Evolutionary conservation across 1,139 yeast species (phyloP).

Genomic region (Dujonia santamariae): DNA sequence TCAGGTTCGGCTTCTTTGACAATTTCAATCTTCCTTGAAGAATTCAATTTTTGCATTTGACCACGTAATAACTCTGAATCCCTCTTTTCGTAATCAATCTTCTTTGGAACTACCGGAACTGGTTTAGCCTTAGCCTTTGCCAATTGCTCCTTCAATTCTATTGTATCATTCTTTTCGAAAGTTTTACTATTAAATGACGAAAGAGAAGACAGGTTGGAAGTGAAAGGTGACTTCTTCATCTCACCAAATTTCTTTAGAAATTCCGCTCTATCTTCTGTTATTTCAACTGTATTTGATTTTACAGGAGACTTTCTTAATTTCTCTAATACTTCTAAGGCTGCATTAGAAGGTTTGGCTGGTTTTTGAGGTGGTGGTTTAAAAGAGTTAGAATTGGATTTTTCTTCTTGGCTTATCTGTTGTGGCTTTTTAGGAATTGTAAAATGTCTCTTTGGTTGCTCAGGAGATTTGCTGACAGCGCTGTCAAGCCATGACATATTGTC

Average conservation of each 20-base stretch:
- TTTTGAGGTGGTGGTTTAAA: slow-evolving; percentile 5
- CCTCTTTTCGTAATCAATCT: slow-evolving; percentile 17
- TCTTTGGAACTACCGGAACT: slow-evolving; percentile 4
- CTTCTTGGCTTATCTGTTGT: background rate
- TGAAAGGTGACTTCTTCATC: background rate
- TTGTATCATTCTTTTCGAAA: slow-evolving; percentile 23
- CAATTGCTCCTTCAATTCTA: slow-evolving; percentile 22
- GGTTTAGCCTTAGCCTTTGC: slow-evolving; percentile 11
- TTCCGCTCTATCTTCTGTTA: slow-evolving; percentile 4
- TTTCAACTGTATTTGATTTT: background rate
- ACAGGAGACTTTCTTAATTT: slow-evolving; percentile 7
- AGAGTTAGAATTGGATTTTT: background rate
- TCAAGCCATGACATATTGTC: slow-evolving; percentile 9
- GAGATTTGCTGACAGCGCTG: slow-evolving; percentile 9
- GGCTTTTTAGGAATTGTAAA: slow-evolving; percentile 6
- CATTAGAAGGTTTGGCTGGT: slow-evolving; percentile 1
- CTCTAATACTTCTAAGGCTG: slow-evolving; percentile 4
- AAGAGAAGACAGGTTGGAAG: slow-evolving; percentile 2
- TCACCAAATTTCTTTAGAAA: slow-evolving; percentile 3
- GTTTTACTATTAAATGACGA: too few relatives aligned
- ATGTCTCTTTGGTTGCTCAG: slow-evolving; percentile 9
- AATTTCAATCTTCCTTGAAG: too few relatives aligned
- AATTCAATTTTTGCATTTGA: slow-evolving; percentile 18
- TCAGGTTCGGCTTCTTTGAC: slow-evolving; percentile 9
- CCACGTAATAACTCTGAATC: slow-evolving; percentile 23